Evolutionary conservation across 768 basidiomycete genomes (phyloP), one percentile per base, ranked within the genome.

Genomic region (Coprinopsis marcescibilis): DNA sequence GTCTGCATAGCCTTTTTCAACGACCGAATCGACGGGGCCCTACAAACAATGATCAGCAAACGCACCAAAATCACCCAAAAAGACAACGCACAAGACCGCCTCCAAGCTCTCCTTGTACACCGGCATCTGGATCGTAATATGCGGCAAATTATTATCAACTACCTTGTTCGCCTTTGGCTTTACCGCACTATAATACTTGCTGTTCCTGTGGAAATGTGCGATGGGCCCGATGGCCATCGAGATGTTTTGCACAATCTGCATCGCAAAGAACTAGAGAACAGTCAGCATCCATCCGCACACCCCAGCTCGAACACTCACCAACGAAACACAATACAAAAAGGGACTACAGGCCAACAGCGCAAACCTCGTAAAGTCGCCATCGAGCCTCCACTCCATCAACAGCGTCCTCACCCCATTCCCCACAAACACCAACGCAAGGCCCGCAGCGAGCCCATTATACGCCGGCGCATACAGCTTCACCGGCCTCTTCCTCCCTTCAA

Each of bases 1-100:
- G 86, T 89, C 64, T 87, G 85, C 80, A 89, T 89, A 0, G 88
- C 88, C 61, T 79, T 80, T 60, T 89, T 89, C 52, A 90, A 59
- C 0, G 80, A 81, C 43, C 79, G 72, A 41, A 92, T 81, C 4
- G 82, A 84, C 0, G 87, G 87, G 0, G 76, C 65, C 43, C 81
- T 83, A 45, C 19, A 24, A 33, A 13, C 26, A 14, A 41, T 36
- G n/a, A 13, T 17, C 6, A 15, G 33, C 24, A 4, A 38, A 40
- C 2, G 32, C 13, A 39, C 6, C 29, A 33, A 13, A 10, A 11
- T 24, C 3, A 21, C 23, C 32, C 44, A 45, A 30, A 10, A 41
- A 36, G 12, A 39, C 24, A 13, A 68, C 78, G 53, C 51, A 84
- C 77, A 89, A 75, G 0, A 86, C 86, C 29, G 75, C 63, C 23